Evolutionary conservation across 2,329 filamentous ascomycete genomes (phyloP).

Genomic region (Colletotrichum somersetense): DNA sequence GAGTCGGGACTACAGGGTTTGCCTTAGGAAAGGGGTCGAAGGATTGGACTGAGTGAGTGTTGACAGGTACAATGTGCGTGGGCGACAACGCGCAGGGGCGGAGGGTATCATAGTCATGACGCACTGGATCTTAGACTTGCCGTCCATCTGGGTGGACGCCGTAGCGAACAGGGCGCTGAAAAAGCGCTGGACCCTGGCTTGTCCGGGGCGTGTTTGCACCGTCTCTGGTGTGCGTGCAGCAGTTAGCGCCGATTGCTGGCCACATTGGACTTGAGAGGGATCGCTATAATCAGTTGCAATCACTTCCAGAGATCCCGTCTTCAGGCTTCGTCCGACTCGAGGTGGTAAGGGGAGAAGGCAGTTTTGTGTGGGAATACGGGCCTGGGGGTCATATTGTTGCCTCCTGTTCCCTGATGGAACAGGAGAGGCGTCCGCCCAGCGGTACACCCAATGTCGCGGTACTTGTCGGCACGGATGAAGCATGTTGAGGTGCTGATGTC

Average conservation of each 20-base stretch:
- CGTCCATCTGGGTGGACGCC: constrained; percentile 33
- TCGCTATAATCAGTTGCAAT: constrained; percentile 31
- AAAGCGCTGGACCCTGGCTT: constrained; percentile 38
- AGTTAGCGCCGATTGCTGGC: constrained; percentile 38
- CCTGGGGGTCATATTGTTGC: constrained; percentile 20
- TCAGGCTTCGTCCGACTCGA: constrained; percentile 28
- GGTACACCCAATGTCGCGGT: constrained; percentile 31
- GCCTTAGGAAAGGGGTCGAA: not conserved
- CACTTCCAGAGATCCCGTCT: constrained; percentile 23
- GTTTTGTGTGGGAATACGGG: constrained; percentile 37
- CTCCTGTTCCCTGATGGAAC: constrained; percentile 17
- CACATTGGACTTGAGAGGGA: constrained; percentile 12
- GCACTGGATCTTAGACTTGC: constrained; percentile 36
- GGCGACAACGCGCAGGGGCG: constrained; percentile 10
- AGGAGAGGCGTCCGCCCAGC: constrained; percentile 23
- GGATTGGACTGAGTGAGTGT: not conserved
- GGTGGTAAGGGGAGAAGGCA: constrained; percentile 17
- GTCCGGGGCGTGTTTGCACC: constrained; percentile 1
- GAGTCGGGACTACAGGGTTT: constrained; percentile 3
- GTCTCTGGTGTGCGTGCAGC: constrained; percentile 35
- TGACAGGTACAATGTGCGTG: constrained; percentile 5
- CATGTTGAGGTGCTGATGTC: constrained; percentile 35
- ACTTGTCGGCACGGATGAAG: constrained; percentile 34
- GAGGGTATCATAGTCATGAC: constrained; percentile 33
- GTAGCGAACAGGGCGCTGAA: constrained; percentile 35